Conservation (phyloP, 352 stramenopile species). For the Globisporangium nagaii region DNA sequence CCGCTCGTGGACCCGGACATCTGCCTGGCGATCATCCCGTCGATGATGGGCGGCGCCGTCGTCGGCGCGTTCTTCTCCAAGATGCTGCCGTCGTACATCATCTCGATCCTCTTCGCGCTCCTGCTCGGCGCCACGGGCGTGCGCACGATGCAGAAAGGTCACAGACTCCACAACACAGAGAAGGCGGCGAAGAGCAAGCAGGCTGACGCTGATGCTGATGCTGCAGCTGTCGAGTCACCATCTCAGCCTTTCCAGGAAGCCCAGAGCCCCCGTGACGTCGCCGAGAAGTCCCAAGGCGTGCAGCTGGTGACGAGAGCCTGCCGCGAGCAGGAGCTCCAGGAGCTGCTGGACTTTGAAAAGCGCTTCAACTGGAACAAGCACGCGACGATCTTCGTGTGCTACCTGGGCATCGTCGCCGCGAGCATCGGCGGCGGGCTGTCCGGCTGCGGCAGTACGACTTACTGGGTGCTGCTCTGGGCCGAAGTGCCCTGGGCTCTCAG, state of each 20-base stretch:
- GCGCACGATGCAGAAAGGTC: constrained; percentile 21
- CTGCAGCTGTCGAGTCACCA: neutral
- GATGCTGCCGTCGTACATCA: constrained; percentile 47
- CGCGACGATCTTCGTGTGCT: constrained; percentile 32
- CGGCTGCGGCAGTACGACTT: constrained; percentile 3
- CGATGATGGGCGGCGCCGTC: constrained; percentile 51
- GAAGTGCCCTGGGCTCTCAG: constrained; percentile 40
- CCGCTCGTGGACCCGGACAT: constrained; percentile 60
- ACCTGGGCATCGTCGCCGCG: constrained; percentile 23
- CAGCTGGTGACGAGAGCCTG: constrained; percentile 1
- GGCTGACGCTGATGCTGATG: constrained; percentile 1
- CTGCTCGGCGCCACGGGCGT: constrained; percentile 25
- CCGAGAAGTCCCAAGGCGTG: neutral
- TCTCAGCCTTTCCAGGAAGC: constrained; percentile 1
- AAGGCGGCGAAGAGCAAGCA: constrained; percentile 9
- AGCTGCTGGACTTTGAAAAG: constrained; percentile 21
- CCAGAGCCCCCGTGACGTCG: neutral
- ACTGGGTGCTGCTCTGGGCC: constrained; percentile 27
- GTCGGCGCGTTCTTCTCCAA: constrained; percentile 53
- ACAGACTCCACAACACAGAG: constrained; percentile 28
- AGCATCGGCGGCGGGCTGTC: constrained; percentile 16
- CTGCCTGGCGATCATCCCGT: constrained; percentile 48
- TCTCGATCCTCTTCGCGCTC: constrained; percentile 47
- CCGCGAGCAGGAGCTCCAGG: constrained; percentile 1
- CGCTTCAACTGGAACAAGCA: constrained; percentile 35